Evolutionary conservation across 345 rosid genomes (phyloP).

Genomic region (Pistacia atlantica): DNA sequence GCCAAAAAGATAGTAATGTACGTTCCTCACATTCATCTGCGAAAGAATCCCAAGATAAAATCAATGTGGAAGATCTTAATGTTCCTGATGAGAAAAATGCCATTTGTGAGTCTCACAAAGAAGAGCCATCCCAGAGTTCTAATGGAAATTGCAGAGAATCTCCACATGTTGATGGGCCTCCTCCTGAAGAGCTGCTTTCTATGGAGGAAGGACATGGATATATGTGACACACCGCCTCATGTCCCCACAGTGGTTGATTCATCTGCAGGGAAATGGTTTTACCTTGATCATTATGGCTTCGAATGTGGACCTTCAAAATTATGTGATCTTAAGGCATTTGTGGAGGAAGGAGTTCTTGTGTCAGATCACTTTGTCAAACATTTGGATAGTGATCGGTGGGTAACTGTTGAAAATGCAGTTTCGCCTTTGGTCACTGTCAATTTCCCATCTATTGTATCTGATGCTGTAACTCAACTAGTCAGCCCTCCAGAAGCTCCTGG

Average conservation of each 20-base stretch:
- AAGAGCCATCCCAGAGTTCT: conserved; percentile 48
- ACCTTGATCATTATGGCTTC: conserved; percentile 83
- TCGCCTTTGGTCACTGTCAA: conserved; percentile 65
- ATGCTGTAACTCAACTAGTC: conserved; percentile 68
- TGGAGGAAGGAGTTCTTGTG: conserved; percentile 76
- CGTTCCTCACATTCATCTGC: conserved; percentile 41
- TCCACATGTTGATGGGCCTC: conserved; percentile 46
- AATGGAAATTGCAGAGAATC: conserved; percentile 43
- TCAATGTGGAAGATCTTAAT: conserved; percentile 31
- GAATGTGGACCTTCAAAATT: conserved; percentile 89
- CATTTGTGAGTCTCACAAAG: conserved; percentile 48
- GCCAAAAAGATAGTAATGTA: conserved; percentile 47
- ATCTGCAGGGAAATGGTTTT: conserved; percentile 84
- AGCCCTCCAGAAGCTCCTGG: conserved; percentile 98
- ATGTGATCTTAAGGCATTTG: conserved; percentile 73
- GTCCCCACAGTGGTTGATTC: conserved; percentile 57
- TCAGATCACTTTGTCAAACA: conserved; percentile 95
- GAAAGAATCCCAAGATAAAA: conserved; percentile 65
- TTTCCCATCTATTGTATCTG: conserved; percentile 66
- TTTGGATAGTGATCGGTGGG: conserved; percentile 86
- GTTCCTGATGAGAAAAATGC: conserved; percentile 50
- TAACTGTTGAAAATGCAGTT: conserved; percentile 93
- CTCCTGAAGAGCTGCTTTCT: conserved; percentile 74
- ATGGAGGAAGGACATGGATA: conserved; percentile 99
- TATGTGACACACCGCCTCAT: conserved; percentile 96